Conservation (phyloP, 768 basidiomycete species). For the Xerocomellus dryophilus region DNA sequence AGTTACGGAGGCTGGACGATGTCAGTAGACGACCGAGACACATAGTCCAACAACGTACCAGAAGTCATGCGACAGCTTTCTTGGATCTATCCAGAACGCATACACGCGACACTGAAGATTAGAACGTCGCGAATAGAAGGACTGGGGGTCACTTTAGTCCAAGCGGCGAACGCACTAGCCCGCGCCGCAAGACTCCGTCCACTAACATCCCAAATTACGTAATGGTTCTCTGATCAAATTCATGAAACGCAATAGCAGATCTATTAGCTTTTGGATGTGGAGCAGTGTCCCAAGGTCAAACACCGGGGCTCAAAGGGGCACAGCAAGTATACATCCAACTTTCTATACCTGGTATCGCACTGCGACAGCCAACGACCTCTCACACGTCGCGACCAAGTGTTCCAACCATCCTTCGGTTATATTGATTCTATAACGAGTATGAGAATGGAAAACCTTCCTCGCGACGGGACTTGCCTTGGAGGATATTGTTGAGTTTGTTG, state of each 20-base stretch:
- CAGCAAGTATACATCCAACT: slow-evolving; percentile 3
- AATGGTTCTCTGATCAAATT: neutral
- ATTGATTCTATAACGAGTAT: slow-evolving; percentile 24
- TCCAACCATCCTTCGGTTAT: slow-evolving; percentile 6
- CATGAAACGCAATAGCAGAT: neutral
- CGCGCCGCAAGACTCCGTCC: neutral
- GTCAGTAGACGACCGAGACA: neutral
- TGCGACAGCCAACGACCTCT: neutral
- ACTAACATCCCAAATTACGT: neutral
- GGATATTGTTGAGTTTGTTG: slow-evolving; percentile 87
- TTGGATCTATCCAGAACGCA: neutral
- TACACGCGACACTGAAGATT: neutral
- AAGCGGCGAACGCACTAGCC: too few species aligned
- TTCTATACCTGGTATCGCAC: slow-evolving; percentile 10
- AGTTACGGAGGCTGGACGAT: slow-evolving; percentile 12
- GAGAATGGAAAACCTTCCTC: slow-evolving; percentile 6
- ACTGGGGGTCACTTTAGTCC: too few species aligned
- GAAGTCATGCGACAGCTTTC: slow-evolving; percentile 6
- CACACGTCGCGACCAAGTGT: neutral
- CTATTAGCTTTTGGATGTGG: neutral
- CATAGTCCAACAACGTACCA: slow-evolving; percentile 9
- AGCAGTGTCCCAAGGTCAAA: neutral
- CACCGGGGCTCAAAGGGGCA: neutral
- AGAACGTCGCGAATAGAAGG: neutral
- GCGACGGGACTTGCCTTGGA: slow-evolving; percentile 61